These are phyloP conservation scores for Pythium apleroticum DNA, from an alignment of 352 stramenopile genomes.

Conservation along the genomic window DNA sequence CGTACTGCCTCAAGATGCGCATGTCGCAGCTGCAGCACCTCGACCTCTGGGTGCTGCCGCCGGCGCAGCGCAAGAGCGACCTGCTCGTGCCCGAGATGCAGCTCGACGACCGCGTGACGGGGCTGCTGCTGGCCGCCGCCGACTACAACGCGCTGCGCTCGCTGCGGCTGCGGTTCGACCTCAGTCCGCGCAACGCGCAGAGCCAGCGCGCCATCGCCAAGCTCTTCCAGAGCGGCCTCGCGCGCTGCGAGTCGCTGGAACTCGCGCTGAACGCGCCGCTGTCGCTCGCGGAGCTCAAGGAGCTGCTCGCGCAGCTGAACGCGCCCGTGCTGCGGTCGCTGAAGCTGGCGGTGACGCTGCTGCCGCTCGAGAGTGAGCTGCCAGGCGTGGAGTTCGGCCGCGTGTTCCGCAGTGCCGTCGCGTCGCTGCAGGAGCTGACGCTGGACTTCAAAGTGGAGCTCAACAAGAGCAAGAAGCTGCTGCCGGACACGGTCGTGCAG, in stretches of 20 bases:
- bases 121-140: slow-evolving; percentile 29
- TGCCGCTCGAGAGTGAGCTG: not conserved
- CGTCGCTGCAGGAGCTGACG: slow-evolving; percentile 11
- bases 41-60: slow-evolving; percentile 35
- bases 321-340: slow-evolving; percentile 25
- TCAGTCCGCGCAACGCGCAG: slow-evolving; percentile 19
- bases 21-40: slow-evolving; percentile 56
- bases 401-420: slow-evolving; percentile 14
- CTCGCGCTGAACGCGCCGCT: slow-evolving; percentile 32
- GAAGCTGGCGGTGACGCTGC: slow-evolving; percentile 28
- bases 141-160: slow-evolving; percentile 29
- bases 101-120: slow-evolving; percentile 23
- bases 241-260: slow-evolving; percentile 43
- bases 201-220: slow-evolving; percentile 25
- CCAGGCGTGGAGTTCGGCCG: slow-evolving; percentile 1
- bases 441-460: slow-evolving; percentile 24
- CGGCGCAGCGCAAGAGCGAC: slow-evolving; percentile 14
- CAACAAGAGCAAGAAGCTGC: slow-evolving; percentile 22
- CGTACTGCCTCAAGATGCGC: slow-evolving; percentile 44
- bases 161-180: slow-evolving; percentile 27
- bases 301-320: slow-evolving; percentile 21
- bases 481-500: slow-evolving; percentile 21
- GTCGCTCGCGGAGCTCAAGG: slow-evolving; percentile 19
- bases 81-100: slow-evolving; percentile 4
- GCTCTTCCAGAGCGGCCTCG: slow-evolving; percentile 44